Evolutionary conservation across 2,329 filamentous ascomycete species (phyloP).

Genomic region (Fusarium multiceps): DNA sequence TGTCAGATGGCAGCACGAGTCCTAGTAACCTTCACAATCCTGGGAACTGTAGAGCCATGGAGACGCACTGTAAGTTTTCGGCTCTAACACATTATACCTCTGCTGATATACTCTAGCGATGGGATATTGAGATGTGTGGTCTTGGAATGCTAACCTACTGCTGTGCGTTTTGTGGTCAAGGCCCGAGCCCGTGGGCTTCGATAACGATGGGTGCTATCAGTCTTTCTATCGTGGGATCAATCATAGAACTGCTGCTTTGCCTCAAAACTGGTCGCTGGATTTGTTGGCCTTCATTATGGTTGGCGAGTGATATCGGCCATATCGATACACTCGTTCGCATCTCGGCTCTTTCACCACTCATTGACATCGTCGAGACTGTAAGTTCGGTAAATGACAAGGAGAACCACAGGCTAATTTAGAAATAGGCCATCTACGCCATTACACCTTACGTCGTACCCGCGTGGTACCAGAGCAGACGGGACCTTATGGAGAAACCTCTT

Average conservation of each 20-base stretch:
- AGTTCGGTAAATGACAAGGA: neutral
- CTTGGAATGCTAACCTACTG: conserved; percentile 27
- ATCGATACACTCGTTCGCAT: conserved; percentile 25
- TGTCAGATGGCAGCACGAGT: conserved; percentile 17
- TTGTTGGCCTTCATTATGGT: conserved; percentile 35
- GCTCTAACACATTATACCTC: neutral
- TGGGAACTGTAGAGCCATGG: conserved; percentile 42
- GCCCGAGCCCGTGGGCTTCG: conserved; percentile 2
- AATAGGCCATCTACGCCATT: conserved; percentile 10
- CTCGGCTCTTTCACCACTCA: conserved; percentile 39
- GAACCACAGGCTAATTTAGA: neutral
- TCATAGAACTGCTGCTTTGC: conserved; percentile 14
- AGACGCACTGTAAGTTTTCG: conserved; percentile 33
- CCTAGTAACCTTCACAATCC: conserved; percentile 32
- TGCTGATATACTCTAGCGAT: conserved; percentile 25
- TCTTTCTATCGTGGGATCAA: conserved; percentile 3
- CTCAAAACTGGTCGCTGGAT: conserved; percentile 10
- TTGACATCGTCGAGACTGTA: conserved; percentile 44
- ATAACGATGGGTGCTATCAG: conserved; percentile 16
- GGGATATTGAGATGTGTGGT: conserved; percentile 33
- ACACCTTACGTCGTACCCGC: neutral
- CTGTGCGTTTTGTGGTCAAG: conserved; percentile 15
- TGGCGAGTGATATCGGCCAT: conserved; percentile 19
- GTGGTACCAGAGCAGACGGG: conserved; percentile 15
- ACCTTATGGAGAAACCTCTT: conserved; percentile 9